phyloP scores from a whole-genome alignment of 2,329 filamentous ascomycete genomes.

The Apiospora pterosperma region DNA sequence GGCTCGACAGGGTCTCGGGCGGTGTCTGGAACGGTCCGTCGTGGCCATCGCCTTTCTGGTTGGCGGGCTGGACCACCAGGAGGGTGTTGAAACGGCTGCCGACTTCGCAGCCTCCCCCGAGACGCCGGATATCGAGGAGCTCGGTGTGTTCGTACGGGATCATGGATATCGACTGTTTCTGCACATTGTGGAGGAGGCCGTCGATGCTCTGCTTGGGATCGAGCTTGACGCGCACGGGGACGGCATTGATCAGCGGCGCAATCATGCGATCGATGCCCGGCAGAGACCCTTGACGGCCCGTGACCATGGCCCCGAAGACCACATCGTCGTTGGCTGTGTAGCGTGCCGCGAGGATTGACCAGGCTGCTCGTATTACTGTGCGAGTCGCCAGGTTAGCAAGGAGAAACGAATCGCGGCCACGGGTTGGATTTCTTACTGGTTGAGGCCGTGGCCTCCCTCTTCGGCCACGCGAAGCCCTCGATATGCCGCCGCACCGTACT shows the following conservation, averaged over 20 bases:
- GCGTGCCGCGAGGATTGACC: background rate
- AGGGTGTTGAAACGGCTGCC: constrained; percentile 5
- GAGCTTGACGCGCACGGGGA: constrained; percentile 3
- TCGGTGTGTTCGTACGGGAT: constrained; percentile 2
- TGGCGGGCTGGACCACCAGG: background rate
- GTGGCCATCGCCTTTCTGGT: background rate
- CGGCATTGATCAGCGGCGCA: constrained; percentile 2
- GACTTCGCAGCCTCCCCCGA: background rate
- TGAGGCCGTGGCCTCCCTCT: background rate
- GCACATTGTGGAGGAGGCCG: background rate
- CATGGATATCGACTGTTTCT: background rate
- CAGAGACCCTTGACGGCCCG: background rate
- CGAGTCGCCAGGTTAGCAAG: background rate
- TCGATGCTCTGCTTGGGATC: background rate
- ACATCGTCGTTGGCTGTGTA: background rate
- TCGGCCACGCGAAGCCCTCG: background rate
- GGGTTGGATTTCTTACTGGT: background rate
- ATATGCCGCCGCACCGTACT: background rate
- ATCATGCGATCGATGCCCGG: constrained; percentile 3
- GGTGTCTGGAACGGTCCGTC: background rate
- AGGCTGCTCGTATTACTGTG: background rate
- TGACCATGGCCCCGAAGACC: constrained; percentile 3
- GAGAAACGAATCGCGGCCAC: background rate
- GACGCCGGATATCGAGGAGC: background rate
- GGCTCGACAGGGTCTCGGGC: background rate